Evolutionary conservation across 2,329 filamentous ascomycete species (phyloP).

Genomic region (Aureobasidium sp.): DNA sequence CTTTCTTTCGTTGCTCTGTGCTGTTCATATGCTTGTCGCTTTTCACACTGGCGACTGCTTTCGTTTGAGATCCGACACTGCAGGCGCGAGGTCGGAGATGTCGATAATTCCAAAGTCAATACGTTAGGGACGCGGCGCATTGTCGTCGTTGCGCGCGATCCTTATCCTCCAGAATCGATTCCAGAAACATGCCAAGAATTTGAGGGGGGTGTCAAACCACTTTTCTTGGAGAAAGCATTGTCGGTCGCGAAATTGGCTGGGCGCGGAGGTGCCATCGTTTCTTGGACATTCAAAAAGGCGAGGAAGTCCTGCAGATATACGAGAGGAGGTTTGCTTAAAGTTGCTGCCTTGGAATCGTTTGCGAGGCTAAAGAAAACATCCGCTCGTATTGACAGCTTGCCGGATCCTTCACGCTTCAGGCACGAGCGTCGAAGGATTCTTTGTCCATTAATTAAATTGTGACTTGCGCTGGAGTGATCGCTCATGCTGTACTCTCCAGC

Average conservation of each 20-base stretch:
- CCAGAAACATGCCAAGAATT: background rate
- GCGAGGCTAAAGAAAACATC: background rate
- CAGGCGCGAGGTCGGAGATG: background rate
- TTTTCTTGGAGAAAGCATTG: background rate
- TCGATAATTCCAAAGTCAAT: background rate
- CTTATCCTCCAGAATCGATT: background rate
- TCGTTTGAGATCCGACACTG: background rate
- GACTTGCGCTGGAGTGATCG: background rate
- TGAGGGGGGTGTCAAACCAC: background rate
- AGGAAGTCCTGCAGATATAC: background rate
- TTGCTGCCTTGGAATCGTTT: background rate
- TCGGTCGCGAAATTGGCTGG: background rate
- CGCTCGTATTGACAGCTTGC: background rate
- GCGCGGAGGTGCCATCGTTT: background rate
- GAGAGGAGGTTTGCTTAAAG: background rate
- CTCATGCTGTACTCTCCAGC: background rate
- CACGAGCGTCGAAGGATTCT: background rate
- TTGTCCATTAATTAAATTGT: background rate
- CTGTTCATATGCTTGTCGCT: background rate
- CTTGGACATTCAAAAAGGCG: background rate
- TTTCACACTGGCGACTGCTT: background rate
- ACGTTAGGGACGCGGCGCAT: background rate
- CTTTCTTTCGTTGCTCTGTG: background rate
- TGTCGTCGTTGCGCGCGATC: background rate
- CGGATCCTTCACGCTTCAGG: background rate